A percentile compares a stretch with the other conserved stretches of the same genome.
Conservation (phyloP, 2,329 filamentous ascomycete genomes). For the Aspergillaceae sp. region DNA sequence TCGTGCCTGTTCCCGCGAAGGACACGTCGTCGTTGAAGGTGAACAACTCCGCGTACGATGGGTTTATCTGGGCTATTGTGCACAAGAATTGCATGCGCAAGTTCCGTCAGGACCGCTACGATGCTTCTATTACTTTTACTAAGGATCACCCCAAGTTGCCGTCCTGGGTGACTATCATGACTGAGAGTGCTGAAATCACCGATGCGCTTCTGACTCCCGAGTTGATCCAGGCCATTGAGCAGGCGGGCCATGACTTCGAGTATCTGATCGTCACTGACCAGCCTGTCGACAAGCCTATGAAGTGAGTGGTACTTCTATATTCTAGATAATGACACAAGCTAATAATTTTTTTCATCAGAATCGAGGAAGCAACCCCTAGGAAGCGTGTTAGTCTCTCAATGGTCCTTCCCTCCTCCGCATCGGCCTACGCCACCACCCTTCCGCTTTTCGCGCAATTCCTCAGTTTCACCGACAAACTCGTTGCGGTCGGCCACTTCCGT, state of each 20-base stretch:
- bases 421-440: conserved; percentile 56
- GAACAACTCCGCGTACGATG: conserved; percentile 62
- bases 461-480: conserved; percentile 74
- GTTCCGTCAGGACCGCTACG: conserved; percentile 86
- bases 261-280: conserved; percentile 86
- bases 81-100: conserved; percentile 91
- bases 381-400: conserved; percentile 78
- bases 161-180: conserved; percentile 87
- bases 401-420: conserved; percentile 55
- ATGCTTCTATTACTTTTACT: conserved; percentile 83
- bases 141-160: conserved; percentile 90
- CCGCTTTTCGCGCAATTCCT: conserved; percentile 76
- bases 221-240: conserved; percentile 66
- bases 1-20: conserved; percentile 58
- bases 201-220: conserved; percentile 81
- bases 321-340: not conserved
- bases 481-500: conserved; percentile 71
- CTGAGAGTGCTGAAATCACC: conserved; percentile 90
- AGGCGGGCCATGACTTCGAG: conserved; percentile 73
- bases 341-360: conserved; percentile 38
- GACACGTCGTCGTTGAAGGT: conserved; percentile 49
- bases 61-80: conserved; percentile 89
- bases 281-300: conserved; percentile 74
- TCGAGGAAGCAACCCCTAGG: conserved; percentile 73
- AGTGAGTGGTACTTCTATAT: conserved; percentile 45